These are phyloP conservation scores for Entomophthora muscae DNA, from an alignment of 371 early-diverging fungal genomes.

Conservation along the genomic window DNA sequence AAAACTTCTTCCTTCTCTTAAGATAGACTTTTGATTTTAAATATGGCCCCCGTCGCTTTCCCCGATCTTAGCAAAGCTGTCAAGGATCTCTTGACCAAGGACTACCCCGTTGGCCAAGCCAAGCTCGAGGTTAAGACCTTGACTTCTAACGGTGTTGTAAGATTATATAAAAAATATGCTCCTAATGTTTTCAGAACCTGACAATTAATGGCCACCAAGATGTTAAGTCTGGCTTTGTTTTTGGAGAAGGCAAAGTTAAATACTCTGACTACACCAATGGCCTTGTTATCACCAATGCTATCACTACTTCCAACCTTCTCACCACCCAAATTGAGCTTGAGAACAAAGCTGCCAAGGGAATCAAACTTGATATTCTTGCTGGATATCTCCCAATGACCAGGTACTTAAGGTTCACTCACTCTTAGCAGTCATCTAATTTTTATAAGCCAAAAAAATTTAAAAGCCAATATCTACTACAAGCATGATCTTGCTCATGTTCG, in stretches of 20 bases:
- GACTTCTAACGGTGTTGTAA: constrained; percentile 84
- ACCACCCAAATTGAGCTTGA: constrained; percentile 82
- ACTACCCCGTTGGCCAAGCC: constrained; percentile 83
- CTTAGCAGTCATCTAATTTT: background rate
- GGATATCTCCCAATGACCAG: constrained; percentile 24
- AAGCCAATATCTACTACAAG: constrained; percentile 65
- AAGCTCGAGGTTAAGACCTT: constrained; percentile 95
- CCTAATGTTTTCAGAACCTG: constrained; percentile 48
- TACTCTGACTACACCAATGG: constrained; percentile 83
- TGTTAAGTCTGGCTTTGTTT: constrained; percentile 82
- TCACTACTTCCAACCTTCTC: constrained; percentile 87
- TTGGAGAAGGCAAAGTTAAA: constrained; percentile 91
- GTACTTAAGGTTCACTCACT: constrained; percentile 10
- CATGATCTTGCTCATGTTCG: constrained; percentile 60
- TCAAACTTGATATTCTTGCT: constrained; percentile 52
- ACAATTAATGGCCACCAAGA: constrained; percentile 87
- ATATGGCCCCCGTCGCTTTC: constrained; percentile 50
- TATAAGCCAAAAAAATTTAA: constrained; percentile 42
- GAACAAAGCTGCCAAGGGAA: constrained; percentile 80
- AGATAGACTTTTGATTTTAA: no score
- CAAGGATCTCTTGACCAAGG: constrained; percentile 90
- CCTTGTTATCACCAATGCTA: constrained; percentile 81
- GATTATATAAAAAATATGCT: constrained; percentile 14
- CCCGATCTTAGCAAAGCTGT: constrained; percentile 87
- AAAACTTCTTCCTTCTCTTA: no score